Percentiles rank a stretch among this genome's conserved stretches.
These are phyloP conservation scores for Tylopilus sp. DNA, from an alignment of 768 basidiomycete genomes.

Conservation along the genomic window DNA sequence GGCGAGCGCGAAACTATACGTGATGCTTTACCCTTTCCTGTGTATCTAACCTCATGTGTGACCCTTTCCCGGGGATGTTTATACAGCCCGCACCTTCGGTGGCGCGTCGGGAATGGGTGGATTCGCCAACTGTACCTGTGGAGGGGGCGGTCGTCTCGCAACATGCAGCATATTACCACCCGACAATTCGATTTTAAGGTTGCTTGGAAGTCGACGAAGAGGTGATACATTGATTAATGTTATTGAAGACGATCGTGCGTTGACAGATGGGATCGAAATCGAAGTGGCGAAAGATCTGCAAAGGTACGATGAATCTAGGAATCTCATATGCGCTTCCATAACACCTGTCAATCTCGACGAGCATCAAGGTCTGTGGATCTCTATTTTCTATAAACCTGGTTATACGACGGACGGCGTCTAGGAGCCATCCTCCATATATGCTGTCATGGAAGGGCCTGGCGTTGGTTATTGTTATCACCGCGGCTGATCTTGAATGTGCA, in stretches of 20 bases:
- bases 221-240: constrained; percentile 20
- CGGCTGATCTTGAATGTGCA: constrained; percentile 18
- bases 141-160: constrained; percentile 9
- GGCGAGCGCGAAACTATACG: constrained; percentile 19
- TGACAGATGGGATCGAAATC: constrained; percentile 20
- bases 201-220: constrained; percentile 9
- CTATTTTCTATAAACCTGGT: constrained; percentile 2
- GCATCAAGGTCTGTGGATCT: constrained; percentile 20
- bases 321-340: constrained; percentile 15
- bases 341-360: constrained; percentile 22
- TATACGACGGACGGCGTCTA: constrained; percentile 15
- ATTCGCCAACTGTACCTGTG: constrained; percentile 15
- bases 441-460: constrained; percentile 14
- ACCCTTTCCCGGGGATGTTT: constrained; percentile 17
- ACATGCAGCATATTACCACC: neutral
- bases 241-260: constrained; percentile 9
- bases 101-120: constrained; percentile 10
- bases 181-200: constrained; percentile 21
- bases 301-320: constrained; percentile 19
- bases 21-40: constrained; percentile 23
- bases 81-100: constrained; percentile 17
- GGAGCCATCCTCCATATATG: constrained; percentile 1
- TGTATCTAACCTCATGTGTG: constrained; percentile 19
- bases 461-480: constrained; percentile 20
- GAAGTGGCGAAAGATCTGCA: constrained; percentile 19